Evolutionary conservation across 441 rosid genomes (phyloP).

Genomic region (Hypseocharis bilobata): DNA sequence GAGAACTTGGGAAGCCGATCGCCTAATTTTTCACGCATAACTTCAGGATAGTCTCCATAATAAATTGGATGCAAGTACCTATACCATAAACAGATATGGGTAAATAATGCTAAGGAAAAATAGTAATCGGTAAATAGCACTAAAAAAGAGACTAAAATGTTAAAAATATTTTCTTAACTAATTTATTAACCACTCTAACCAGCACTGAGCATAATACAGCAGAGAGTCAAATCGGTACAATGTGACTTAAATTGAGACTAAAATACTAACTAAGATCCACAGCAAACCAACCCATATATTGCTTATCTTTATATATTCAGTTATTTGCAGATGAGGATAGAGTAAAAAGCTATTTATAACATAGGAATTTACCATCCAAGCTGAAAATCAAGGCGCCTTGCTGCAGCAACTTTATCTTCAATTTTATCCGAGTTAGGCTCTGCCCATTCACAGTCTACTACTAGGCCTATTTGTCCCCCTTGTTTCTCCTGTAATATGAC

Average conservation of each 20-base stretch:
- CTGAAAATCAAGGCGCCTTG: conserved; percentile 78
- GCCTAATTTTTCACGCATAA: conserved; percentile 56
- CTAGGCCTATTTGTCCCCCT: conserved; percentile 71
- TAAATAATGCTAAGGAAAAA: background rate
- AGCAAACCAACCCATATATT: background rate
- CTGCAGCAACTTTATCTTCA: conserved; percentile 68
- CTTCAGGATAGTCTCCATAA: conserved; percentile 71
- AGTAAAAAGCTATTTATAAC: background rate
- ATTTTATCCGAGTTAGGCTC: conserved; percentile 59
- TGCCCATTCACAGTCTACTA: conserved; percentile 90
- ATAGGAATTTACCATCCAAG: conserved; percentile 71
- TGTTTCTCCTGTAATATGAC: conserved; percentile 53
- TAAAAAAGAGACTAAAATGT: too few relatives aligned
- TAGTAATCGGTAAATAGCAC: background rate
- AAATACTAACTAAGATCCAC: background rate
- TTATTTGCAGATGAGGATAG: background rate
- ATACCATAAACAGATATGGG: conserved; percentile 1
- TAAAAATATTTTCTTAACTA: too few relatives aligned
- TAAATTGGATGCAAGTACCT: conserved; percentile 78
- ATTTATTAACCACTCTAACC: too few relatives aligned
- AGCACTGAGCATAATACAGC: conserved; percentile 1
- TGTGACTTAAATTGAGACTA: background rate
- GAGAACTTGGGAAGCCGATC: conserved; percentile 62
- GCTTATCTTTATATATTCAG: background rate
- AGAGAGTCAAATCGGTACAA: background rate